Percentiles rank a stretch among this genome's conserved stretches.
Conservation (phyloP, 192 early-diverging fungal genomes). For the Chytriomyces confervae region DNA sequence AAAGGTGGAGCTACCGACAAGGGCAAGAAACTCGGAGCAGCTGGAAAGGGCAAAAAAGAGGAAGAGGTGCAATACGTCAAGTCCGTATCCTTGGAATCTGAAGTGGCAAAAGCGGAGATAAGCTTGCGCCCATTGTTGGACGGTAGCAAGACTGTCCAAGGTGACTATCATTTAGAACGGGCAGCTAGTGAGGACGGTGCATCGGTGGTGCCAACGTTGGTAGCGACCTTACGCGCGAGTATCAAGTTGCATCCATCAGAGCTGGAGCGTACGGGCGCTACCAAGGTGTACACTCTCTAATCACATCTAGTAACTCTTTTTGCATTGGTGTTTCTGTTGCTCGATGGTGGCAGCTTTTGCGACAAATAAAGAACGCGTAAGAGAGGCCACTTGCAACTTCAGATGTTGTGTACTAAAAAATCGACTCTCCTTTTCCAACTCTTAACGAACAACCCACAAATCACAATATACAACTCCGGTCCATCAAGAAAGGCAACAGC, state of each 20-base stretch:
- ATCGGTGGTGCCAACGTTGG: neutral
- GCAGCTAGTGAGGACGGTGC: neutral
- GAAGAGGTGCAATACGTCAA: conserved; percentile 26
- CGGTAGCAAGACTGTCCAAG: conserved; percentile 13
- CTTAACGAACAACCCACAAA: too few relatives aligned
- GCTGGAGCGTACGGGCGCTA: neutral
- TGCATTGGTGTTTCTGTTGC: too few relatives aligned
- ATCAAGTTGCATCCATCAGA: conserved; percentile 6
- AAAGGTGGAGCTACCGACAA: neutral
- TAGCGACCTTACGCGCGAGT: conserved; percentile 1
- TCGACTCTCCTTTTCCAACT: too few relatives aligned
- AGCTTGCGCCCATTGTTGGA: conserved; percentile 18
- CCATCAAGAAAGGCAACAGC: neutral
- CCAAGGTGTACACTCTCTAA: too few relatives aligned
- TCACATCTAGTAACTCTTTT: too few relatives aligned
- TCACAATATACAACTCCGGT: neutral
- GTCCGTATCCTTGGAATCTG: conserved; percentile 2
- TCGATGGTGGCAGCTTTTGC: too few relatives aligned
- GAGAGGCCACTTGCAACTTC: too few relatives aligned
- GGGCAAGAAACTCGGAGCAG: neutral
- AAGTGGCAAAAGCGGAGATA: conserved; percentile 1
- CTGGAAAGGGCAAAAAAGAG: conserved; percentile 26
- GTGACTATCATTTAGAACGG: conserved; percentile 21
- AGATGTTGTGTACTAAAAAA: too few relatives aligned
- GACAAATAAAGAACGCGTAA: too few relatives aligned